phyloP scores from a whole-genome alignment of 2,329 filamentous ascomycete genomes.

The Aspergillus novoparasiticus region DNA sequence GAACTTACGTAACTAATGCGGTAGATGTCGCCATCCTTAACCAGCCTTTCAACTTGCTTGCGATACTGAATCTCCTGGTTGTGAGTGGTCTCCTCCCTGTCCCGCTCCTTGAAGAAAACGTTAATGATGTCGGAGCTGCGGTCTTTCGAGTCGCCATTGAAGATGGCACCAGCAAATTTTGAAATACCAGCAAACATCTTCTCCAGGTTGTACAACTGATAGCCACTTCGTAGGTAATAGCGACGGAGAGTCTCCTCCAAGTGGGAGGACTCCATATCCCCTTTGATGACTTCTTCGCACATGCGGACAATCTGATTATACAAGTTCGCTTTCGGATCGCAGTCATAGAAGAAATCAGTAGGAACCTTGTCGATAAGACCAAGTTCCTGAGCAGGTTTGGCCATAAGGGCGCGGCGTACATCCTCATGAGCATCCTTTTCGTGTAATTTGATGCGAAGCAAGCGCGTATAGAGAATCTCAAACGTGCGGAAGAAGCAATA shows the following conservation, averaged over 20 bases:
- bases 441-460: slow-evolving; percentile 80
- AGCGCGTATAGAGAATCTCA: slow-evolving; percentile 82
- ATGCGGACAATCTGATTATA: slow-evolving; percentile 84
- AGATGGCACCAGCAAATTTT: slow-evolving; percentile 79
- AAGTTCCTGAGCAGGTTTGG: slow-evolving; percentile 81
- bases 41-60: slow-evolving; percentile 87
- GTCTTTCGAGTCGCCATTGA: slow-evolving; percentile 84
- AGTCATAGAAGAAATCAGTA: slow-evolving; percentile 72
- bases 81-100: slow-evolving; percentile 82
- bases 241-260: slow-evolving; percentile 90
- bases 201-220: slow-evolving; percentile 90
- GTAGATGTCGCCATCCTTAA: slow-evolving; percentile 91
- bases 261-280: slow-evolving; percentile 77
- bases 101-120: slow-evolving; percentile 79
- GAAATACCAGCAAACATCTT: slow-evolving; percentile 82
- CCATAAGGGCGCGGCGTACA: slow-evolving; percentile 70
- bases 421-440: slow-evolving; percentile 72
- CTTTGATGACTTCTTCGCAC: slow-evolving; percentile 82
- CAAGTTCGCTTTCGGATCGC: slow-evolving; percentile 67
- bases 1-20: slow-evolving; percentile 83
- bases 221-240: slow-evolving; percentile 88
- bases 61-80: slow-evolving; percentile 87
- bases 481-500: slow-evolving; percentile 96
- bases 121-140: slow-evolving; percentile 89
- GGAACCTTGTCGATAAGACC: slow-evolving; percentile 79